A percentile compares a stretch with the other conserved stretches of the same genome.
Conservation (phyloP, 2,329 filamentous ascomycete genomes). For the Amylocarpus encephaloides region DNA sequence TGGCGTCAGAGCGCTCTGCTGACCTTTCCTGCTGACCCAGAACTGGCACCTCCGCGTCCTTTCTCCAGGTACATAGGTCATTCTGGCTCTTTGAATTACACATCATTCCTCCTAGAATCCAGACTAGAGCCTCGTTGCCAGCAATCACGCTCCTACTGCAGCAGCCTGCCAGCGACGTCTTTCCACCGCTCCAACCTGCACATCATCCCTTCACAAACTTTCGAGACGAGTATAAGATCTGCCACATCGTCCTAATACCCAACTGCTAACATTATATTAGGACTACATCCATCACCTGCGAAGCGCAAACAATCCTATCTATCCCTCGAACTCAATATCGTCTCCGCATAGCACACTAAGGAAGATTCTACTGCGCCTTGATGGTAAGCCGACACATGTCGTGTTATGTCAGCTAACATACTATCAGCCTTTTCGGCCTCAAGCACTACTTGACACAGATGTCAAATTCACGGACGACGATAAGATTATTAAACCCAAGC, state of each 20-base stretch:
- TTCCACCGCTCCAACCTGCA: too few species aligned
- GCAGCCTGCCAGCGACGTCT: too few species aligned
- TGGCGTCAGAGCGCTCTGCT: too few species aligned
- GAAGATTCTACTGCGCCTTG: background rate
- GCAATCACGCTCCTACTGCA: too few species aligned
- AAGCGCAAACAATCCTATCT: background rate
- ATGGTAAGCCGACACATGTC: constrained; percentile 2
- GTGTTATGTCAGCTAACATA: constrained; percentile 3
- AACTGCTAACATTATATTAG: background rate
- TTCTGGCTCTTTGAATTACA: too few species aligned
- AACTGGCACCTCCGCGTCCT: too few species aligned
- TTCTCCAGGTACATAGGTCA: too few species aligned
- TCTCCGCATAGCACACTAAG: background rate
- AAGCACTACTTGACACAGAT: constrained; percentile 1
- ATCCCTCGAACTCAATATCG: background rate
- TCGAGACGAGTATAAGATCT: background rate
- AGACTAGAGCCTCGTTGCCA: too few species aligned
- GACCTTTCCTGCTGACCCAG: too few species aligned
- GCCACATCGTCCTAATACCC: background rate
- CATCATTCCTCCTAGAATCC: too few species aligned
- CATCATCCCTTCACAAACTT: background rate
- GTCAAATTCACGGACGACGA: constrained; percentile 1
- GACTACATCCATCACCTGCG: background rate
- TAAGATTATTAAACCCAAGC: constrained; percentile 1
- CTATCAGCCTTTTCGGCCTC: constrained; percentile 7